These are phyloP conservation scores for Lepidopterella palustris DNA, from an alignment of 495 filamentous ascomycete genomes.

Conservation along the genomic window DNA sequence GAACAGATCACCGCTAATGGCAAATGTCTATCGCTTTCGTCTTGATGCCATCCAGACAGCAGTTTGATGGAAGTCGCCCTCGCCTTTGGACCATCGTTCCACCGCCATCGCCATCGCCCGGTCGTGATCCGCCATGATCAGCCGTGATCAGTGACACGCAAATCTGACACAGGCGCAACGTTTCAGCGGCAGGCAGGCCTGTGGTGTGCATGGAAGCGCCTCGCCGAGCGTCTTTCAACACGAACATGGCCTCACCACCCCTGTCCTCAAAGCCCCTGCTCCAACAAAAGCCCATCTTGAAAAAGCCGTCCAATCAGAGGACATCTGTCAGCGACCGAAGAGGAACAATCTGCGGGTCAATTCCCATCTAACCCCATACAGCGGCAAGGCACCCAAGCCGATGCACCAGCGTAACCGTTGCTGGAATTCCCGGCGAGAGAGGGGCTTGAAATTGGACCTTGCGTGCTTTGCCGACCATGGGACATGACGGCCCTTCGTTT, in stretches of 20 bases:
- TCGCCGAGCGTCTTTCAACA: neutral
- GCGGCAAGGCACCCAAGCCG: neutral
- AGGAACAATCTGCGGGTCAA: constrained; percentile 6
- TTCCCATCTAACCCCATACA: constrained; percentile 1
- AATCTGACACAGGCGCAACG: constrained; percentile 9
- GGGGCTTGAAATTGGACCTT: constrained; percentile 23
- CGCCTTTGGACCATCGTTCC: too few species aligned
- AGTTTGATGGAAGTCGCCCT: too few species aligned
- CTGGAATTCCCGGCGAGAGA: constrained; percentile 23
- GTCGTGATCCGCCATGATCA: neutral
- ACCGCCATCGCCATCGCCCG: neutral
- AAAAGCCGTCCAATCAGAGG: constrained; percentile 18
- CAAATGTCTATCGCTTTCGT: too few species aligned
- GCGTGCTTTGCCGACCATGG: constrained; percentile 15
- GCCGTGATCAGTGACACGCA: neutral
- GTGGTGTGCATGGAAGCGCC: neutral
- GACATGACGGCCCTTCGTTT: constrained; percentile 11
- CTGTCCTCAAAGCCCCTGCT: neutral
- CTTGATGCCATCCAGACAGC: too few species aligned
- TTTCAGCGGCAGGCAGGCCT: constrained; percentile 5
- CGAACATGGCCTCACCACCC: neutral
- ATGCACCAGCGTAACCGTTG: constrained; percentile 16
- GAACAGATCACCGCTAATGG: too few species aligned
- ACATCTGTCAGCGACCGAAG: neutral
- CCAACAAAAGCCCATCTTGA: constrained; percentile 10